Evolutionary conservation across 108 stramenopile species (phyloP).

Genomic region (Epipyxis sp.): DNA sequence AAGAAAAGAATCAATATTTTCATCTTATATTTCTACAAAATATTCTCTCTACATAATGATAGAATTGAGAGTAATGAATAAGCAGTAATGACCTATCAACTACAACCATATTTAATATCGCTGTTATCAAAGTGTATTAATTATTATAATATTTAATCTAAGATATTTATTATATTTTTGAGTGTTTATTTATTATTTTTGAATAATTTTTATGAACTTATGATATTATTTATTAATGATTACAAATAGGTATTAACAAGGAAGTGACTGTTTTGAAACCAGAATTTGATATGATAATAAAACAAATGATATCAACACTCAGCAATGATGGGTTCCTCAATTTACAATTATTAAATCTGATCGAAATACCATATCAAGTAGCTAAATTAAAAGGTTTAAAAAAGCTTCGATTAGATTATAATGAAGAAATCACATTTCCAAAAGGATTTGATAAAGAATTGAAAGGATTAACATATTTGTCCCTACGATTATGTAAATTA

Average conservation of each 20-base stretch:
- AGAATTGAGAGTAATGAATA: too few species aligned
- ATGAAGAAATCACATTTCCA: neutral
- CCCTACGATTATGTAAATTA: neutral
- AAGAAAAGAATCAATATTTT: too few species aligned
- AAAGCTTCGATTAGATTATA: neutral
- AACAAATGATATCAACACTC: neutral
- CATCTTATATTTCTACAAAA: too few species aligned
- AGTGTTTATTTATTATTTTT: too few species aligned
- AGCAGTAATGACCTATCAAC: too few species aligned
- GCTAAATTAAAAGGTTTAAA: neutral
- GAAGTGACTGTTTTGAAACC: conserved; percentile 5
- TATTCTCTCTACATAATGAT: too few species aligned
- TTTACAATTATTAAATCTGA: neutral
- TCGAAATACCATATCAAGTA: neutral
- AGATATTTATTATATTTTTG: too few species aligned
- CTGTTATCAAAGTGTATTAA: too few species aligned
- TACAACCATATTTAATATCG: too few species aligned
- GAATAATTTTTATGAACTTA: too few species aligned
- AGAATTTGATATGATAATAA: neutral
- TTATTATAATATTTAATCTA: too few species aligned
- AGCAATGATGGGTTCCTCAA: conserved; percentile 6
- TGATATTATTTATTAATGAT: too few species aligned
- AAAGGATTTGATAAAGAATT: neutral
- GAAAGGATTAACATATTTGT: neutral
- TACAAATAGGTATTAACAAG: neutral